Base-by-base conservation (phyloP, 176 grass and related monocot genomes). In the Avena sativa region DNA sequence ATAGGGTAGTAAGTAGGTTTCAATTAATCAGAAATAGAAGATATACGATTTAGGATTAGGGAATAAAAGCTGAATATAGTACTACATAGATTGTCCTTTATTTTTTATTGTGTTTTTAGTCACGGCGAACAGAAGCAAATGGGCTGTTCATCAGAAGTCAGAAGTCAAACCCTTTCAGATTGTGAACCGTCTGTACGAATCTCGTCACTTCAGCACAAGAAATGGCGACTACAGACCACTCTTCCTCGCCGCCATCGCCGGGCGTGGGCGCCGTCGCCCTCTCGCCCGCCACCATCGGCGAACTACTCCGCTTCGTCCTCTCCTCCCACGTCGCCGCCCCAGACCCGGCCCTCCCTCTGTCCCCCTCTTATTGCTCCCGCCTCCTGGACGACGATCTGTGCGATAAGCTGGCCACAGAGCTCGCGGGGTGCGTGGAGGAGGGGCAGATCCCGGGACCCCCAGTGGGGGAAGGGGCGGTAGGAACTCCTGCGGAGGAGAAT, bases 291-390 rank as follows among this genome's bases (percentile, higher is more conserved):
- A 30, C 60, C 47, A 30, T 95, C 26, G 79, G 85, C 20, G 87
- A 93, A 12, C 91, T 93, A n/a, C 70, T 95, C 58, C 89, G 91
- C 44, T 90, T 95, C 83, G 92, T 89, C n/a, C 91, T 97, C 69
- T 90, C 84, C 8, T 85, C 84, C 47, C 78, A 79, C 34, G 13
- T 84, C 74, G 26, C 84, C 78, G 16, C 59, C 11, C 83, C 78
- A 9, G 82, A 69, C 20, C 47, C 61, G 2, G 58, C 58, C 19
- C 77, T 94, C 63, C 81, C 79, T 0, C 69, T 94, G 51, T 89
- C 90, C 28, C 59, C 51, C 0, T 81, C 91, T 12, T 95, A 91
- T 68, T 92, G 88, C 79, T 79, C 88, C 69, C 83, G 86, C 84
- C 89, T 98, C 74, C 84, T 98, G 38, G 89, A 85, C 25, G 68